Conservation (phyloP, 768 basidiomycete genomes). For the Pleurotus sapidus region DNA sequence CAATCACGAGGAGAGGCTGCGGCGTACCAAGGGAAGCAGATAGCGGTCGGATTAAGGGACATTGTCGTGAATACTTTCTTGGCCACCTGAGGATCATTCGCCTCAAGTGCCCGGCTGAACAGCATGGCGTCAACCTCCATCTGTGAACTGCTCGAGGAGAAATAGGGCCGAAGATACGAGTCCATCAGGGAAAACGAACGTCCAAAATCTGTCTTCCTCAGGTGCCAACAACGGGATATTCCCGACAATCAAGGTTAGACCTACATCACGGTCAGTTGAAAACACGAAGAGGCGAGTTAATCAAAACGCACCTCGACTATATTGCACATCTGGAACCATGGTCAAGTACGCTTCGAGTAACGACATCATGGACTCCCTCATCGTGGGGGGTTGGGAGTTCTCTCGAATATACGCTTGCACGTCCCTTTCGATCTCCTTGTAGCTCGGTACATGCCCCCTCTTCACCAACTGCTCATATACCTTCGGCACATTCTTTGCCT, state of each 20-base stretch:
- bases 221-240: conserved; percentile 73
- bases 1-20: neutral
- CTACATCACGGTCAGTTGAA: conserved; percentile 28
- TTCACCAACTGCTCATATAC: conserved; percentile 65
- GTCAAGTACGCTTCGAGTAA: conserved; percentile 71
- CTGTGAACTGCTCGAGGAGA: conserved; percentile 55
- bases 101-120: conserved; percentile 67
- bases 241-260: conserved; percentile 67
- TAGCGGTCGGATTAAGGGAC: conserved; percentile 49
- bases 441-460: conserved; percentile 44
- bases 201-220: conserved; percentile 91
- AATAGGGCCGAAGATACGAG: conserved; percentile 73
- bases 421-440: conserved; percentile 55
- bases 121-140: conserved; percentile 75
- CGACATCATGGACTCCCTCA: conserved; percentile 52
- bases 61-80: conserved; percentile 68
- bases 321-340: conserved; percentile 84
- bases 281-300: neutral
- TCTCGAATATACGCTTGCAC: conserved; percentile 51
- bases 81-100: conserved; percentile 51
- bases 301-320: conserved; percentile 49
- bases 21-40: conserved; percentile 64
- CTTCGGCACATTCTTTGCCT: conserved; percentile 63
- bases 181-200: conserved; percentile 87
- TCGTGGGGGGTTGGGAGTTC: conserved; percentile 55